These are phyloP conservation scores for Schizochytrium sp. DNA, from an alignment of 108 stramenopile genomes.

Conservation along the genomic window DNA sequence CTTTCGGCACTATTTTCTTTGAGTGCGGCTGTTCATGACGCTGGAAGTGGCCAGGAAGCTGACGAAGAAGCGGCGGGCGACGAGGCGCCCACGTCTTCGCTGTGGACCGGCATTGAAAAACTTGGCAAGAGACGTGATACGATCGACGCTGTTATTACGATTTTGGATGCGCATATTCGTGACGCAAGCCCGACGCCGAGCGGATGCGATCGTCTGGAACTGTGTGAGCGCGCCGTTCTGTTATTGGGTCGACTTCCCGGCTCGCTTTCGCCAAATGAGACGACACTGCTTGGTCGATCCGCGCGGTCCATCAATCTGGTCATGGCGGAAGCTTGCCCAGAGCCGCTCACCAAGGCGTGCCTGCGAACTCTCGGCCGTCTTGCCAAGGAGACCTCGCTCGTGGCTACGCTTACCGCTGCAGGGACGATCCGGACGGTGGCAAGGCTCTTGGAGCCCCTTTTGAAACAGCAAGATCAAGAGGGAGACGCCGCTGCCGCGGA, in stretches of 20 bases:
- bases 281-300: neutral
- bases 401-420: neutral
- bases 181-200: constrained; percentile 10
- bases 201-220: neutral
- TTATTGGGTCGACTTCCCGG: neutral
- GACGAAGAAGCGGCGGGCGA: neutral
- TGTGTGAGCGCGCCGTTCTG: neutral
- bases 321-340: neutral
- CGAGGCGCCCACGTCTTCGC: neutral
- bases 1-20: neutral
- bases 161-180: constrained; percentile 10
- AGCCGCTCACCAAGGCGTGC: neutral
- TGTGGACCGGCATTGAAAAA: neutral
- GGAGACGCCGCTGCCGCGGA: neutral
- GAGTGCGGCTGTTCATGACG: neutral
- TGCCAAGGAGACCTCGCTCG: neutral
- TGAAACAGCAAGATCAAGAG: neutral
- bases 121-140: neutral
- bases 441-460: neutral
- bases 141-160: neutral
- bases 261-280: neutral
- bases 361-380: neutral
- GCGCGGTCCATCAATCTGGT: neutral
- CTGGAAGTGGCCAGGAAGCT: no score
- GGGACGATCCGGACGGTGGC: neutral